Base-by-base conservation (phyloP, 108 stramenopile genomes). In the Cyclostephanos invisitatus region DNA sequence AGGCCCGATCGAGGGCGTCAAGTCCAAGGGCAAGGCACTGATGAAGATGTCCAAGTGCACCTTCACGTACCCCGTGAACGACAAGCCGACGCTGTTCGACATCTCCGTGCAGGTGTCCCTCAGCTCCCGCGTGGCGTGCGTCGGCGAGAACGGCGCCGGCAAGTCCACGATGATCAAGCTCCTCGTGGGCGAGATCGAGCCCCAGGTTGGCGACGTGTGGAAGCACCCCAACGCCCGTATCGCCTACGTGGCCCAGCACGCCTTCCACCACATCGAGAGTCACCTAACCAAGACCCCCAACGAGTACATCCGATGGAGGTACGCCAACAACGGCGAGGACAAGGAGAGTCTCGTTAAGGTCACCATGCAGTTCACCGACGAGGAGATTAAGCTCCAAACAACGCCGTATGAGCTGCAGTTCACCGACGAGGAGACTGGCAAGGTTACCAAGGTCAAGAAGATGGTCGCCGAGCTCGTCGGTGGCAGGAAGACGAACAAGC, bases 101-200 rank as follows among this genome's bases (percentile, higher is more conserved):
- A 97, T 98, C 67, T 90, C 89, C 51, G 94, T 99, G 25, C 97
- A 98, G 73, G 98, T 98, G 35, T 98, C 97, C 0, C 83, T 98
- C 72, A 93, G 93, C 62, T 99, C 99, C 51, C 98, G 99, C 78
- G 96, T 99, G 49, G 99, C 98, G 20, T 98, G 97, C 72, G 95
- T 99, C 62, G 99, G 99, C 56, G 97, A 97, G 80, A 99, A 99
- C 72, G 99, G 99, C 51, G 99, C 99, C 37, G 99, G 99, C 67
- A 99, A 99, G 85, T 97, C 97, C 35, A 99, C 99, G 75, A 97
- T 98, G 97, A 99, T 99, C 83, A 99, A 99, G 94, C 90, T 97
- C 58, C 84, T 98, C 28, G 97, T 97, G 61, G 98, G 98, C 62
- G 99, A 98, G 82, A 95, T 98, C 63, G 90, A 88, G 51, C 98